phyloP scores from a whole-genome alignment of 768 basidiomycete species.

The Termitomyces sp. region DNA sequence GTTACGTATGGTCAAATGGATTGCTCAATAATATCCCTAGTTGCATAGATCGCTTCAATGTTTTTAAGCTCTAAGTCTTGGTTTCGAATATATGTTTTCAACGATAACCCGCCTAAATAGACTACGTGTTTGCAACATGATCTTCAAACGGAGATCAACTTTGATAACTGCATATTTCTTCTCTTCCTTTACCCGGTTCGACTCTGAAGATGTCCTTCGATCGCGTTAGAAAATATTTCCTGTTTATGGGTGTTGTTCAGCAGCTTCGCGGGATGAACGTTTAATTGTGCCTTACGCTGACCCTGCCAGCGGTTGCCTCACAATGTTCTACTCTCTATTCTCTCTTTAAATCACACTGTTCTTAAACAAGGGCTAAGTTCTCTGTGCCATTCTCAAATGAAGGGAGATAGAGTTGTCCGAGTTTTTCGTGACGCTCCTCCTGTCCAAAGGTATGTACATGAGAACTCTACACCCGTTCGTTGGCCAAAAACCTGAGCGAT shows the following conservation, averaged over 20 bases:
- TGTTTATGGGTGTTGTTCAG: neutral
- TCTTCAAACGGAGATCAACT: neutral
- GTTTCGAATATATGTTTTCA: neutral
- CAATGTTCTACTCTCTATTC: neutral
- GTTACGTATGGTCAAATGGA: neutral
- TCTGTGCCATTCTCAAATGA: neutral
- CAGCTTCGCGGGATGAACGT: neutral
- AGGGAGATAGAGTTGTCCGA: neutral
- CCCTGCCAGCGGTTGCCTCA: neutral
- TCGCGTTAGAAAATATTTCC: neutral
- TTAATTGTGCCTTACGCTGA: neutral
- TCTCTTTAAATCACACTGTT: neutral
- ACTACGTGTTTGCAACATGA: neutral
- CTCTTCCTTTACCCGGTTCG: too few species aligned
- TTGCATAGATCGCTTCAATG: neutral
- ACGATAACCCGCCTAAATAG: neutral
- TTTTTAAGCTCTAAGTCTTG: neutral
- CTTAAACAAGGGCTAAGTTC: neutral
- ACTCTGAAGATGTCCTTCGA: too few species aligned
- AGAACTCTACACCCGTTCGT: neutral
- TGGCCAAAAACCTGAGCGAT: neutral
- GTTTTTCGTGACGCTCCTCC: neutral
- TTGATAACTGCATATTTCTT: too few species aligned
- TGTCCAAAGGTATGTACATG: neutral
- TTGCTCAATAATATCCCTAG: neutral